A percentile compares a stretch with the other conserved stretches of the same genome.
Evolutionary conservation across 805 yeast species (phyloP).

Genomic region (Candida xyloterini): DNA sequence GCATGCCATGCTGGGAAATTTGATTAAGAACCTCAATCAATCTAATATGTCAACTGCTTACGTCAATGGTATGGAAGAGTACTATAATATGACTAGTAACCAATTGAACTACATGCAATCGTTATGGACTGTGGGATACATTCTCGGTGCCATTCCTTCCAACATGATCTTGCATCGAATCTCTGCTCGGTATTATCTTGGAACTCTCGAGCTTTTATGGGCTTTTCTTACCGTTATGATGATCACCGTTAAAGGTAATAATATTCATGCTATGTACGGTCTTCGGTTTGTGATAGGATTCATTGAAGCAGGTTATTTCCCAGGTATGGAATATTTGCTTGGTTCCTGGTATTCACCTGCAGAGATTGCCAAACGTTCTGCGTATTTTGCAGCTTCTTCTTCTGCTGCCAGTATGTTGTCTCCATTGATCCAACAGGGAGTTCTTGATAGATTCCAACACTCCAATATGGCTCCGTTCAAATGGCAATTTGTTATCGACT

Average conservation of each 20-base stretch:
- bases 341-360: conserved; percentile 35
- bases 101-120: conserved; percentile 45
- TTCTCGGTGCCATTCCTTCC: conserved; percentile 47
- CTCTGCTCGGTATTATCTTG: conserved; percentile 44
- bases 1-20: conserved; percentile 54
- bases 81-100: conserved; percentile 49
- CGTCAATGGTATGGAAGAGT: conserved; percentile 60
- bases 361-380: conserved; percentile 35
- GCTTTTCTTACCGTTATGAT: conserved; percentile 39
- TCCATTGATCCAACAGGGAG: conserved; percentile 37
- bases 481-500: conserved; percentile 47
- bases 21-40: conserved; percentile 63
- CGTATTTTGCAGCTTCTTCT: conserved; percentile 35
- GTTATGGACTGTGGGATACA: conserved; percentile 50
- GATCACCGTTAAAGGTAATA: conserved; percentile 27
- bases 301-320: conserved; percentile 48
- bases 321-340: conserved; percentile 44
- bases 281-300: conserved; percentile 41
- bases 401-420: conserved; percentile 35
- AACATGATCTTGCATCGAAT: conserved; percentile 40
- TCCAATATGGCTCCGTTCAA: conserved; percentile 35
- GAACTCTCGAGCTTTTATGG: conserved; percentile 45
- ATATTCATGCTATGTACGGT: conserved; percentile 29
- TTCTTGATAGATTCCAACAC: conserved; percentile 24
- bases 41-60: conserved; percentile 62